These are phyloP conservation scores for Cryphonectria carpinicola DNA, from an alignment of 2,329 filamentous ascomycete genomes.

Conservation along the genomic window DNA sequence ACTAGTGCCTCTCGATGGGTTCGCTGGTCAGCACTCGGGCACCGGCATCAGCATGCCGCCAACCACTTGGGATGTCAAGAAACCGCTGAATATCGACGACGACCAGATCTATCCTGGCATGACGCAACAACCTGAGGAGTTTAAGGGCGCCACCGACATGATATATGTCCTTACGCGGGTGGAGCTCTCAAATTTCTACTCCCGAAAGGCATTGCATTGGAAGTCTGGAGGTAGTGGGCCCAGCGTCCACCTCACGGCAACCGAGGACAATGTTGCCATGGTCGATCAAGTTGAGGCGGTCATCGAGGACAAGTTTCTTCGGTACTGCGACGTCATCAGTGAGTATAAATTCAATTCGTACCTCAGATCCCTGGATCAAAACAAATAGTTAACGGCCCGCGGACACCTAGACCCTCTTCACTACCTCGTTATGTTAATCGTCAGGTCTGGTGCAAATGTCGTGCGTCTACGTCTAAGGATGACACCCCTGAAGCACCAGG, in stretches of 20 bases:
- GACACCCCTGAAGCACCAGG: constrained; percentile 33
- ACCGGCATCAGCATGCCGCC: constrained; percentile 31
- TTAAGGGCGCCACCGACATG: constrained; percentile 40
- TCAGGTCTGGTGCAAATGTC: constrained; percentile 35
- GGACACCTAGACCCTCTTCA: constrained; percentile 41
- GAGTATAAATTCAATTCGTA: not conserved
- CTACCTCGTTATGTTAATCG: constrained; percentile 35
- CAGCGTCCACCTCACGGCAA: constrained; percentile 31
- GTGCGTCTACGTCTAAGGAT: constrained; percentile 34
- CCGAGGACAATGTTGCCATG: not conserved
- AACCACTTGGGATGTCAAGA: constrained; percentile 37
- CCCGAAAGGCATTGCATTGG: constrained; percentile 15
- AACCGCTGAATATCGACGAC: constrained; percentile 44
- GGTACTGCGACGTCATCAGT: constrained; percentile 47
- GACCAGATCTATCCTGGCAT: constrained; percentile 43
- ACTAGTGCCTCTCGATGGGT: constrained; percentile 46
- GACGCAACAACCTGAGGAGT: constrained; percentile 37
- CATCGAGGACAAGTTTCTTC: constrained; percentile 46
- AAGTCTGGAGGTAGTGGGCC: constrained; percentile 21
- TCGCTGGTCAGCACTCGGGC: constrained; percentile 35
- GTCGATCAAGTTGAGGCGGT: constrained; percentile 38
- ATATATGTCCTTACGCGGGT: constrained; percentile 44
- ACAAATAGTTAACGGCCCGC: not conserved
- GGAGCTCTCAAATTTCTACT: constrained; percentile 46
- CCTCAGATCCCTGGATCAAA: not conserved